Evolutionary conservation across 2,329 filamentous ascomycete species (phyloP).

Genomic region (Colletotrichum sidae): DNA sequence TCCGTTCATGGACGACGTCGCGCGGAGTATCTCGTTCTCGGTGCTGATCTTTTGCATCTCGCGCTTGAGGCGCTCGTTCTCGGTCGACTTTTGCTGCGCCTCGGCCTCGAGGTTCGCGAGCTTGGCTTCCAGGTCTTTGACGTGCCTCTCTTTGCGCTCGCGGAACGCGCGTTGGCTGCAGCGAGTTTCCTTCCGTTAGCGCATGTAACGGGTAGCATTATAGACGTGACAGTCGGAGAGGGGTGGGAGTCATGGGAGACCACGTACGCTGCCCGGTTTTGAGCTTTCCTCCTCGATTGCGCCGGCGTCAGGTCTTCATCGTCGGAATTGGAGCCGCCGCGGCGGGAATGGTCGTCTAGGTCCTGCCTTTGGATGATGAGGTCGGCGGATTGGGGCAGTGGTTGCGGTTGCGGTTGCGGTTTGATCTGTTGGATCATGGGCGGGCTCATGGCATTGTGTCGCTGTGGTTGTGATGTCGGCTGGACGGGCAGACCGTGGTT

Average conservation of each 20-base stretch:
- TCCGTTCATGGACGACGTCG: conserved; percentile 68
- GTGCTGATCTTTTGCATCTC: conserved; percentile 86
- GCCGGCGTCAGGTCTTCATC: conserved; percentile 68
- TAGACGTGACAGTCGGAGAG: background rate
- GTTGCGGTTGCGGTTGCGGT: conserved; percentile 19
- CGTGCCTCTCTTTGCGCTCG: conserved; percentile 93
- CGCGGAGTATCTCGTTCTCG: conserved; percentile 92
- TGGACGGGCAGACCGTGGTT: conserved; percentile 40
- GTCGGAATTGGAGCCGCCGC: conserved; percentile 64
- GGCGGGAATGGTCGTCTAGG: conserved; percentile 49
- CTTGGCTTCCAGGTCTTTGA: conserved; percentile 92
- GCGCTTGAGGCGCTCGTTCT: conserved; percentile 88
- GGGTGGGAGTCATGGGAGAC: background rate
- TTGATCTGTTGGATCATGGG: conserved; percentile 41
- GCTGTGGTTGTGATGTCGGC: conserved; percentile 27
- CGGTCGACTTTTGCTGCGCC: conserved; percentile 77
- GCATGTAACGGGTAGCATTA: background rate
- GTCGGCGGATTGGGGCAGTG: background rate
- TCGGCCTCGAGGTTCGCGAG: conserved; percentile 81
- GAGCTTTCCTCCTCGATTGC: conserved; percentile 69
- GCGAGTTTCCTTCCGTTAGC: conserved; percentile 5
- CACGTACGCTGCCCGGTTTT: conserved; percentile 72
- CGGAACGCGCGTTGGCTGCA: conserved; percentile 92
- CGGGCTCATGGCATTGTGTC: conserved; percentile 42
- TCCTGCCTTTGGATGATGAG: conserved; percentile 50